Evolutionary conservation across 2,329 filamentous ascomycete species (phyloP), one percentile per base, ranked within the genome.

Genomic region (Diaporthe ilicicola): DNA sequence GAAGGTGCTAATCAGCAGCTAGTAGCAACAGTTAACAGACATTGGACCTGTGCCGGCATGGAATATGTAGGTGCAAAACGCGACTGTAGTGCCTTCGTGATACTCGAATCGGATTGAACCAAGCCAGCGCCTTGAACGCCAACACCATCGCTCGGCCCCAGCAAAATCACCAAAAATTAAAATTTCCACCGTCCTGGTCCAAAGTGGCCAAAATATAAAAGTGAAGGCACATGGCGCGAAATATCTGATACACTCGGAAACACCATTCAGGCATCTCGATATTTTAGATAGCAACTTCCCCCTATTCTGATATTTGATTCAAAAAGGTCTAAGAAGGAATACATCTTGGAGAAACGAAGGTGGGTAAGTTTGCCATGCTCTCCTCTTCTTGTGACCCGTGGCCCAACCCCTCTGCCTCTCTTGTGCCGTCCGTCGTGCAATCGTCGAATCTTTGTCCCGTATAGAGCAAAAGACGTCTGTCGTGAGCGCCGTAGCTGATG

Each of bases 301-400:
- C 65, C 51, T 56, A 34, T 34, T 54, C n/a, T 42, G 48, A 37
- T 46, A 34, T 71, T 39, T 69, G 42, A 34, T 62, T 55, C 55
- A 42, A 59, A 64, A 69, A 42, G 44, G 24, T 69, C 50, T 69
- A 69, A 56, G 67, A 48, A 56, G 56, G 55, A 64, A 64, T 37
- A 48, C 42, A 59, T 69, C 51, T 70, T 39, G 24, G 22, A 51
- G 32, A 32, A 69, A 72, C 54, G 67, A 71, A 69, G 67, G 56
- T 55, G 65, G 56, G 55, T 69, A 53, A 64, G 46, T n/a, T 55
- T 54, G 39, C 46, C 65, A 62, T 61, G 29, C 53, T 6, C 29
- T 53, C 10, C 37, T 64, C 29, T 32, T 39, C 39, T 37, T 37
- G 56, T 34, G 46, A 61, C 29, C 22, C 17, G 5, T 17, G 54